Evolutionary conservation across 2,329 filamentous ascomycete species (phyloP).

Genomic region (Cadophora gregata): DNA sequence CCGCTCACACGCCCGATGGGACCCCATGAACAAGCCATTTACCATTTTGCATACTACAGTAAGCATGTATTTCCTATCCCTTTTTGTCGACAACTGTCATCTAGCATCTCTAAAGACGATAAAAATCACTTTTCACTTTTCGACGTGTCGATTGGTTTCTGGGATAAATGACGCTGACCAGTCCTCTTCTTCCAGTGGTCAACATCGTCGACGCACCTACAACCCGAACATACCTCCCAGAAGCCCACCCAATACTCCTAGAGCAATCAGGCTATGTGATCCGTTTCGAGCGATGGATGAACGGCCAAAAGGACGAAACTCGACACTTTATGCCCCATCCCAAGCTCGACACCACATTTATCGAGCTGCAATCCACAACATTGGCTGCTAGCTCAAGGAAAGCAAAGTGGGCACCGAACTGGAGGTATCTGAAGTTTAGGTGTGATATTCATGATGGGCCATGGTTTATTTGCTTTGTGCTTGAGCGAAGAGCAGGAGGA

Average conservation of each 20-base stretch:
- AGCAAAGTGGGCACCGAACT: not conserved
- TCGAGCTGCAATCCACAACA: constrained; percentile 1
- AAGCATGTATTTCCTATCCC: not conserved
- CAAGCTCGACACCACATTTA: not conserved
- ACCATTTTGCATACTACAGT: constrained; percentile 14
- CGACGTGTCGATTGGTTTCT: too few relatives aligned
- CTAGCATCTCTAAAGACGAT: too few relatives aligned
- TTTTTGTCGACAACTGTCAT: not conserved
- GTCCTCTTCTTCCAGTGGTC: not conserved
- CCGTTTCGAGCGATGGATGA: constrained; percentile 13
- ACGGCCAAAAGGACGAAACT: not conserved
- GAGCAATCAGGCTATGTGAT: constrained; percentile 10
- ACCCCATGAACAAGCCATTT: constrained; percentile 1
- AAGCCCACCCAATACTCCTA: not conserved
- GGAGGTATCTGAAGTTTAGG: constrained; percentile 21
- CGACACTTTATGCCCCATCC: constrained; percentile 10
- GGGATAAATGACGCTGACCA: not conserved
- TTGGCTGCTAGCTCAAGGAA: not conserved
- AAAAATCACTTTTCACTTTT: too few relatives aligned
- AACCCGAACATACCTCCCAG: constrained; percentile 3
- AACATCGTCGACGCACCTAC: not conserved
- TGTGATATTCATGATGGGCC: constrained; percentile 16
- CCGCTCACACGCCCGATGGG: constrained; percentile 7
- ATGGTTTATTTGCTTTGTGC: constrained; percentile 15
- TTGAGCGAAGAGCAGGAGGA: not conserved